Base-by-base conservation (phyloP, 2,329 filamentous ascomycete genomes). In the Aspergillus quadricinctus region DNA sequence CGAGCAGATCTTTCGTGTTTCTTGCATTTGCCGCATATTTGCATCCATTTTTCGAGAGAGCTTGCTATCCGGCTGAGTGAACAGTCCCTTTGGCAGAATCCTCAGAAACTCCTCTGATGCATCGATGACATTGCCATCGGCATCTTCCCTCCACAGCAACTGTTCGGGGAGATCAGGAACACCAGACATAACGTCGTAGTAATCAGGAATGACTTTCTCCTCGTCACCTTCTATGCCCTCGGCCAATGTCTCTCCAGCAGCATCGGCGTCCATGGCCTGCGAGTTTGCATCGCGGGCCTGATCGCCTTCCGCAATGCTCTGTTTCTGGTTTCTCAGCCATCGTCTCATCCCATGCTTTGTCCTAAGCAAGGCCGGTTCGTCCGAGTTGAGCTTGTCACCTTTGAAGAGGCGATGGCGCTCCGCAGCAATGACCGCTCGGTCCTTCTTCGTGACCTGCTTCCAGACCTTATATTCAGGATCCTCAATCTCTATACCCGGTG, bases 371-470 rank as follows among this genome's bases (percentile, higher is more conserved):
- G 94, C 94, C 19, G 92, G 91, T 60, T 95, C 91, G 29, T 99
- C 94, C 0, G 83, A 74, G 68, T 97, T 96, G 50, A 99, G 80
- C 66, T 87, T 90, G 66, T 92, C 88, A 51, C 88, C 89, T 59
- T 88, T 88, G 76, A 99, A 96, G 14, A 99, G 83, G 41, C 89
- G 84, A 72, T 92, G 87, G 31, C 94, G 85, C 70, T 96, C 90
- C 61, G 92, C 91, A 57, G 94, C 89, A 53, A 93, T 85, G 25
- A 88, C 78, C 3, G 94, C 94, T 60, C 94, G 87, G 67, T 96
- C 92, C 71, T 94, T 97, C 76, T 97, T 97, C 1, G 94, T 99
- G 43, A 96, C 91, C 74, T 97, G 93, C 77, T 97, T 99, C 94
- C 95, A 99, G 37, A 94, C 89, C 72, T 95, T 96, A 77, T 94